Conservation (phyloP, 495 filamentous ascomycete genomes). For the Penicillium daleae region DNA sequence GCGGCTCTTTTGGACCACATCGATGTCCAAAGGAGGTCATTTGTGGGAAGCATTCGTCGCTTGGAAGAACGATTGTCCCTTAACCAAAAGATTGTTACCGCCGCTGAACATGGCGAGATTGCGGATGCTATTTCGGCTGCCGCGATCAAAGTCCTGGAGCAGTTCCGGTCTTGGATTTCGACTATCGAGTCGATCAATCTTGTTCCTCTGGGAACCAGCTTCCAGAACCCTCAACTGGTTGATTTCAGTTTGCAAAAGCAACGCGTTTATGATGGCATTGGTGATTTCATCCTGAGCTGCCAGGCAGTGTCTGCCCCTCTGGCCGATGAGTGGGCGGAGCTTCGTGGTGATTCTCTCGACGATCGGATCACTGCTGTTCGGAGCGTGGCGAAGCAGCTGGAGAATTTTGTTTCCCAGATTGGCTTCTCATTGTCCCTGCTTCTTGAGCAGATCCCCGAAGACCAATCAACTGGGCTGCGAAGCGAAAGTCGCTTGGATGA, state of each 20-base stretch:
- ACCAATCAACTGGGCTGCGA: slow-evolving; percentile 31
- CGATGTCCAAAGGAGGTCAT: slow-evolving; percentile 79
- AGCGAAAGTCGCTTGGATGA: slow-evolving; percentile 45
- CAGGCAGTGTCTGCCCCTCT: slow-evolving; percentile 87
- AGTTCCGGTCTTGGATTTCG: slow-evolving; percentile 84
- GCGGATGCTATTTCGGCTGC: slow-evolving; percentile 74
- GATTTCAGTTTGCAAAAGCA: slow-evolving; percentile 93
- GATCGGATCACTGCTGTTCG: slow-evolving; percentile 80
- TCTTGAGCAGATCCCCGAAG: slow-evolving; percentile 70
- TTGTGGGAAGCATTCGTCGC: slow-evolving; percentile 78
- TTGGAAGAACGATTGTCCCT: slow-evolving; percentile 82
- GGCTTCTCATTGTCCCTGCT: slow-evolving; percentile 86
- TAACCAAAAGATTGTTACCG: slow-evolving; percentile 75
- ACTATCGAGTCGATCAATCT: slow-evolving; percentile 88
- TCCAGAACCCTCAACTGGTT: slow-evolving; percentile 81
- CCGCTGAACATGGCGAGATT: slow-evolving; percentile 69
- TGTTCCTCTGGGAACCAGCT: slow-evolving; percentile 68
- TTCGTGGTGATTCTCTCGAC: slow-evolving; percentile 89
- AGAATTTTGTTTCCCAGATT: slow-evolving; percentile 84
- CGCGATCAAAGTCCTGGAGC: slow-evolving; percentile 77
- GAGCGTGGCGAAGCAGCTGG: slow-evolving; percentile 74
- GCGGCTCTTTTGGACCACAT: slow-evolving; percentile 75
- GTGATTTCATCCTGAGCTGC: slow-evolving; percentile 83
- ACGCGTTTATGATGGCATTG: slow-evolving; percentile 86
- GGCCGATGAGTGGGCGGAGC: slow-evolving; percentile 92